Base-by-base conservation (phyloP, 306 rosid genomes). In the Rosa rugosa region DNA sequence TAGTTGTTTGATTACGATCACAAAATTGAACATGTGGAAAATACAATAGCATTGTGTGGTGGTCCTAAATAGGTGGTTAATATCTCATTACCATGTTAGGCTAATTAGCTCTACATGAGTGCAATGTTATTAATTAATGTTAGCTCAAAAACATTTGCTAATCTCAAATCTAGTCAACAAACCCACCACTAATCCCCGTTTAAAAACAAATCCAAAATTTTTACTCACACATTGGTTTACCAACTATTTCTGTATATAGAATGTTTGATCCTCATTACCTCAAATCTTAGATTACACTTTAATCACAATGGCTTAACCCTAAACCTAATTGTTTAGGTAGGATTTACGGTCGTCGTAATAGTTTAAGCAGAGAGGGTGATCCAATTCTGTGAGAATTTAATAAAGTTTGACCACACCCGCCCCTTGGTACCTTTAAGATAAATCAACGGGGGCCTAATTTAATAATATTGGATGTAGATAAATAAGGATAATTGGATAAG, bases 401-500 rank as follows among this genome's bases (percentile, higher is more conserved):
- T 69, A 36, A 72, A 17, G 80, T 80, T 34, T 80, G 84, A 82
- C 87, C 80, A 23, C 67, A 34, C 36, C 46, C 2, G 11, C 36
- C 64, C 77, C 75, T 79, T 45, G 20, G 36, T 67, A 51, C 65
- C 81, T 57, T 38, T 56, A 75, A 22, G 49, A 75, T n/a, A 51
- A 16, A 51, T 31, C 42, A 66, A 66, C 75, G 75, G 62, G 62
- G 45, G 38, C 11, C 63, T 57, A 18, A n/a, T 40, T 31, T 31
- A 31, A 40, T 63, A 71, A 65, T 65, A 56, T 60, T 75, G 62
- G 9, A 63, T 18, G 62, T 25, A 31, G 36, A 31, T 31, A 31
- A 31, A 31, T 31, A 31, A 31, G 77, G 89, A 86, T 86, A 89
- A 86, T 64, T 34, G 44, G 69, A 64, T 64, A 64, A 64, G 72